Base-by-base conservation (phyloP, 805 yeast species). In the Jamesozyma hellenica region DNA sequence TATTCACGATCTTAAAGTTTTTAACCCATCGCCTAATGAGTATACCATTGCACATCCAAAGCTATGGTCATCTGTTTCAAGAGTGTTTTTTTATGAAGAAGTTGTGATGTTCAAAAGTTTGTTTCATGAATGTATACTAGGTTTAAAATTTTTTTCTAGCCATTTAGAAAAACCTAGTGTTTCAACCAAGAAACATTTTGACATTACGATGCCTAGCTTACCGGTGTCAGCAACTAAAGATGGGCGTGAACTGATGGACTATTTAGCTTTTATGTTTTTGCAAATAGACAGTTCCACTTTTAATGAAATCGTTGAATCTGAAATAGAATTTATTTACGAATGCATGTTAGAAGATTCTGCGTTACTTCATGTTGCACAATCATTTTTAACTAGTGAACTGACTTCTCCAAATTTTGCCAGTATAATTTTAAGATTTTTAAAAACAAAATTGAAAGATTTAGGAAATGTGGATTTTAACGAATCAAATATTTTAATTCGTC, bases 261-360 rank as follows among this genome's bases (percentile, higher is more conserved):
- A 87, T 3, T 77, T 92, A 56, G 96, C 96, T 0, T 82, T 95
- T 1, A 84, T 92, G 51, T 92, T 86, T 61, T 84, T 87, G 49
- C 95, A 86, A 55, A 74, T 94, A 40, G 99, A 94, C 55, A 88
- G 95, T 16, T 87, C 97, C 1, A 83, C 96, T 0, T 94, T 94
- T 61, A 88, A 85, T 57, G 98, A 92, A 61, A 81, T 92, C 46
- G 79, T 87, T 9, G 85, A 78, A 45, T 70, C 79, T 2, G 95
- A 92, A 59, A 68, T 90, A 41, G 83, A 79, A 17, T 77, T 74
- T 50, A 66, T 88, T 59, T 86, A 84, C 52, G 78, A 82, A 12
- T 73, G 84, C 2, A 82, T 86, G 77, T 64, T 87, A 39, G 72
- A 77, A 17, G 92, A 90, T 58, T 82, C 94, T 1, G 88, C 95